Evolutionary conservation across 495 filamentous ascomycete species (phyloP).

Genomic region (Sordaria brevicollis): DNA sequence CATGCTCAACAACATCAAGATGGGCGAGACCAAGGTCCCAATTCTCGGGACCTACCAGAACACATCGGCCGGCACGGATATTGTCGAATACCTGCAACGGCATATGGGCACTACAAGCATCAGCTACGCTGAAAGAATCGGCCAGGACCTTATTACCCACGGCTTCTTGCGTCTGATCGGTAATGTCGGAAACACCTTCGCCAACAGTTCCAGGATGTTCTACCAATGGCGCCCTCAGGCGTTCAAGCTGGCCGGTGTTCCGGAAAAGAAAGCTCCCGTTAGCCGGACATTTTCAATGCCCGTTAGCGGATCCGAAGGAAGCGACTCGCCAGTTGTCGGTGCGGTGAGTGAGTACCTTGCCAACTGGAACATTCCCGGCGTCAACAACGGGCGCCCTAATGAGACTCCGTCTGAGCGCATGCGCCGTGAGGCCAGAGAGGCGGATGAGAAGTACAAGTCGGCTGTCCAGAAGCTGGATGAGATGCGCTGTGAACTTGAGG

Average conservation of each 20-base stretch:
- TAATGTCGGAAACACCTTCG: conserved; percentile 89
- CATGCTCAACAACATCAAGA: conserved; percentile 75
- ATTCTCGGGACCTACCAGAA: conserved; percentile 94
- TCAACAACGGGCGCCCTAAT: conserved; percentile 74
- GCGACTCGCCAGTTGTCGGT: conserved; percentile 62
- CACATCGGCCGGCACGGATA: conserved; percentile 78
- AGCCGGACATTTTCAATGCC: conserved; percentile 60
- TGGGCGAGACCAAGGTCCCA: conserved; percentile 86
- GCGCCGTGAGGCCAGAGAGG: conserved; percentile 78
- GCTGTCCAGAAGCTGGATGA: conserved; percentile 75
- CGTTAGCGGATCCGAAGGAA: conserved; percentile 38
- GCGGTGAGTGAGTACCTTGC: conserved; percentile 79
- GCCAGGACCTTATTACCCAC: conserved; percentile 79
- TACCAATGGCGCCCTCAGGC: conserved; percentile 95
- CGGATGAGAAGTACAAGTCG: conserved; percentile 88
- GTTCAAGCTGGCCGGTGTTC: conserved; percentile 77
- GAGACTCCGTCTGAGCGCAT: conserved; percentile 83
- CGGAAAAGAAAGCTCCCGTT: conserved; percentile 69
- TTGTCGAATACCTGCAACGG: conserved; percentile 88
- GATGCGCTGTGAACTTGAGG: conserved; percentile 86
- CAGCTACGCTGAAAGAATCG: conserved; percentile 82
- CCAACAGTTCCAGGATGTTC: conserved; percentile 92
- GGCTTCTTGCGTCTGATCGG: conserved; percentile 88
- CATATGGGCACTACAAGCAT: conserved; percentile 74
- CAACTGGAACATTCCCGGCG: conserved; percentile 65